Evolutionary conservation across 2,329 filamentous ascomycete genomes (phyloP).

Genomic region (Pseudogymnoascus sp.): DNA sequence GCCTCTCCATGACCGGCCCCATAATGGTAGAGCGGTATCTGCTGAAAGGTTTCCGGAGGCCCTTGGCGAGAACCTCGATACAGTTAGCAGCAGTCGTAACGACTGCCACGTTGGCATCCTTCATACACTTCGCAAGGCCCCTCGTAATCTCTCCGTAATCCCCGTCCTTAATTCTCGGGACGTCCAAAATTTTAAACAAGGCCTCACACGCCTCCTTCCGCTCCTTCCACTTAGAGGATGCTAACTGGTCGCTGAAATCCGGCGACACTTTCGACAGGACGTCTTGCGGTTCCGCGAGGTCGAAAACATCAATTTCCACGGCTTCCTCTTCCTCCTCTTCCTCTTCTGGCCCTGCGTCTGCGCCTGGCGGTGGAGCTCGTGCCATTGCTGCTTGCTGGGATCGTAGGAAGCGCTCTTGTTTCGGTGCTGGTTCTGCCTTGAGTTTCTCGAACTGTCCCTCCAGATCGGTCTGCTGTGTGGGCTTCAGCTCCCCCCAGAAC

Average conservation of each 20-base stretch:
- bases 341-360: slow-evolving; percentile 48
- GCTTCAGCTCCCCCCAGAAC: slow-evolving; percentile 93
- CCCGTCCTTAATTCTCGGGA: slow-evolving; percentile 84
- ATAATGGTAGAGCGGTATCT: slow-evolving; percentile 77
- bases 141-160: slow-evolving; percentile 79
- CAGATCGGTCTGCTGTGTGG: slow-evolving; percentile 87
- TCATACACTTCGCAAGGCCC: slow-evolving; percentile 91
- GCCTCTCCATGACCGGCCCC: slow-evolving; percentile 82
- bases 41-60: slow-evolving; percentile 65
- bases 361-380: slow-evolving; percentile 52
- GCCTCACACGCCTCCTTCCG: slow-evolving; percentile 88
- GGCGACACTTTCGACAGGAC: slow-evolving; percentile 72
- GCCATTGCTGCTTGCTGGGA: slow-evolving; percentile 82
- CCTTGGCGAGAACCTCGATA: slow-evolving; percentile 80
- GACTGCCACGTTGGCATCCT: slow-evolving; percentile 93
- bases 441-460: slow-evolving; percentile 92
- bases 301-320: slow-evolving; percentile 70
- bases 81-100: slow-evolving; percentile 90
- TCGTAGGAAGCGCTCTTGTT: slow-evolving; percentile 80
- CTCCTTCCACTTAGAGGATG: slow-evolving; percentile 96
- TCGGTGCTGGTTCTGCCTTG: slow-evolving; percentile 77
- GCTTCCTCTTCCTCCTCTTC: slow-evolving; percentile 53
- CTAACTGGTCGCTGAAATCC: slow-evolving; percentile 74
- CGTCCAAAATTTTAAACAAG: slow-evolving; percentile 66
- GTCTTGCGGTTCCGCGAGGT: slow-evolving; percentile 80